Evolutionary conservation across 148 eudicot genomes (phyloP).

Genomic region (Chenopodium berlandieri): DNA sequence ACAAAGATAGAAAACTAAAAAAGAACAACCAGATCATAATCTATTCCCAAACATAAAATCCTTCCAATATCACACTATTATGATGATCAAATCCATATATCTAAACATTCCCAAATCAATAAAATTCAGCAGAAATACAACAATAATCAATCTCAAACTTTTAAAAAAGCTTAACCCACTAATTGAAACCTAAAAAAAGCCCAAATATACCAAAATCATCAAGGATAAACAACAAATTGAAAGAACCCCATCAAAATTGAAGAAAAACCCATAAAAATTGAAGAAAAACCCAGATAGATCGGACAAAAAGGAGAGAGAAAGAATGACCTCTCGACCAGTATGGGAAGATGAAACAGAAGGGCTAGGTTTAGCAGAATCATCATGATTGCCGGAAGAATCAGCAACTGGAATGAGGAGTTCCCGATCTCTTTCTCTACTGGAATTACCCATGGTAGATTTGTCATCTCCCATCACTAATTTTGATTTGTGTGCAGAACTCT

Average conservation of each 20-base stretch:
- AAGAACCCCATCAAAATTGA: not conserved
- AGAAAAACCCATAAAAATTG: conserved; percentile 17
- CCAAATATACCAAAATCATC: not conserved
- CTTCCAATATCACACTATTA: not conserved
- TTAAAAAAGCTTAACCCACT: not conserved
- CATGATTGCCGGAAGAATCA: conserved; percentile 34
- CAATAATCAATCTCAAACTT: not conserved
- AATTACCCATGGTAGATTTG: conserved; percentile 46
- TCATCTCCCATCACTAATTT: conserved; percentile 52
- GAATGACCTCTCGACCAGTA: conserved; percentile 76
- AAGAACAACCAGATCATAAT: not conserved
- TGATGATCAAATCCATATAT: not conserved
- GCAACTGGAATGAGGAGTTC: conserved; percentile 88
- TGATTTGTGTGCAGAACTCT: not conserved
- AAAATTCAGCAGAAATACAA: not conserved
- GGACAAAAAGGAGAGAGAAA: not conserved
- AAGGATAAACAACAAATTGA: not conserved
- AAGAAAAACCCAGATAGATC: conserved; percentile 15
- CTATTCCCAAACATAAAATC: not conserved
- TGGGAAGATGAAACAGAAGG: conserved; percentile 61
- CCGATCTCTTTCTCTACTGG: conserved; percentile 75
- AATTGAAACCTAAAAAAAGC: not conserved
- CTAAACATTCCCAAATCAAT: not conserved
- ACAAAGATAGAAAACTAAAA: not conserved
- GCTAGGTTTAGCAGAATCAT: conserved; percentile 58